These are phyloP conservation scores for Cercospora nicotianae DNA, from an alignment of 2,329 filamentous ascomycete genomes.

Conservation along the genomic window DNA sequence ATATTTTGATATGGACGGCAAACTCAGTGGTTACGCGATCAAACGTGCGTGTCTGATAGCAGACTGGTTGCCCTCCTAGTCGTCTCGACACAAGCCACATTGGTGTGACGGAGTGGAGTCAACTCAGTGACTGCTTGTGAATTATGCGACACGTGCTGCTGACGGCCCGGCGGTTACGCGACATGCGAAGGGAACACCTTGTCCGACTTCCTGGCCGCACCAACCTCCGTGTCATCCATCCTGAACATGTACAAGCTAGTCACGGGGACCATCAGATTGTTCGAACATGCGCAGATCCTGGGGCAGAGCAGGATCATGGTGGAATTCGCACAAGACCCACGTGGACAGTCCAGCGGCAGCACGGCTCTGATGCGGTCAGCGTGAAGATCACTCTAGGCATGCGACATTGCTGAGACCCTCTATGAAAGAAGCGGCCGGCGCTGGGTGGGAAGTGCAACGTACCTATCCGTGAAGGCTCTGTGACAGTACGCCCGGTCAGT, in stretches of 20 bases:
- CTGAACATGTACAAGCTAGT: conserved; percentile 22
- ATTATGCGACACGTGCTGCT: conserved; percentile 24
- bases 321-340: not conserved
- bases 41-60: too few relatives aligned
- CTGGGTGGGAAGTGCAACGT: not conserved
- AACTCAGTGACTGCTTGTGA: too few relatives aligned
- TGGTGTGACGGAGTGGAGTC: too few relatives aligned
- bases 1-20: too few relatives aligned
- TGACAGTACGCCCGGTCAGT: not conserved
- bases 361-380: too few relatives aligned
- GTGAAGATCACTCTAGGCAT: too few relatives aligned
- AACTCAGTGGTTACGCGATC: too few relatives aligned
- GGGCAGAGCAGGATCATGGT: conserved; percentile 20
- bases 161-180: conserved; percentile 16
- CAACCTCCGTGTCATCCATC: conserved; percentile 18
- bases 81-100: too few relatives aligned
- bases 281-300: conserved; percentile 21
- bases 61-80: too few relatives aligned
- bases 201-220: conserved; percentile 1
- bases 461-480: conserved; percentile 1
- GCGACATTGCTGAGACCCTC: too few relatives aligned
- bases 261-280: conserved; percentile 19
- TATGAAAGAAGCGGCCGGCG: too few relatives aligned
- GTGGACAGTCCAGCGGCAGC: too few relatives aligned
- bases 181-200: conserved; percentile 19